phyloP scores from a whole-genome alignment of 148 eudicot genomes.

The Rhododendron mucronatum region DNA sequence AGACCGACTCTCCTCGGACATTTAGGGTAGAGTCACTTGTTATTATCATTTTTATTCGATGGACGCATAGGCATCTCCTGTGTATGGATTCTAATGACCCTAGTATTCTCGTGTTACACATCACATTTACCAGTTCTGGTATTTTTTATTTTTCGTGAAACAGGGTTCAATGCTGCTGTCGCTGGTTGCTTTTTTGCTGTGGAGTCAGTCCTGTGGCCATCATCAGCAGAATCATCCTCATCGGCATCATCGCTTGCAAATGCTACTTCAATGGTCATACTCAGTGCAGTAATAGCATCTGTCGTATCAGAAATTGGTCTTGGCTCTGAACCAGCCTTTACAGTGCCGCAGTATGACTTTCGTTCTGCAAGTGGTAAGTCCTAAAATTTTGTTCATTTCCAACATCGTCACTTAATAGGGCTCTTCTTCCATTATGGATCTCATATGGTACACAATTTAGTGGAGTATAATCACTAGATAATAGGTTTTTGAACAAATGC shows the following conservation, averaged over 20 bases:
- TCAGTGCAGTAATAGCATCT: slow-evolving; percentile 90
- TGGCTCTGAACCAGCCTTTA: slow-evolving; percentile 89
- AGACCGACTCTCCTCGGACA: neutral
- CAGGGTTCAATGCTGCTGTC: slow-evolving; percentile 97
- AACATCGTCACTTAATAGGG: neutral
- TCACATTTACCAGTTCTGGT: neutral
- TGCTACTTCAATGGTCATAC: slow-evolving; percentile 94
- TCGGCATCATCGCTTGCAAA: slow-evolving; percentile 44
- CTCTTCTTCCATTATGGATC: neutral
- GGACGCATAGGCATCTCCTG: neutral
- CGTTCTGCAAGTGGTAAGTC: slow-evolving; percentile 76
- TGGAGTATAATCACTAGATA: neutral
- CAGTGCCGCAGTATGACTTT: slow-evolving; percentile 81
- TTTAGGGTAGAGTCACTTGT: neutral
- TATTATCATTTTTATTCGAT: neutral
- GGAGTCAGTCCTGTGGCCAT: slow-evolving; percentile 93
- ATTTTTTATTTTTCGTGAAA: slow-evolving; percentile 9
- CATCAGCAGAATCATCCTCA: slow-evolving; percentile 60
- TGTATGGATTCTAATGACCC: neutral
- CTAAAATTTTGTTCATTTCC: neutral
- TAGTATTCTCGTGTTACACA: neutral
- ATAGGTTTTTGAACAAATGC: neutral
- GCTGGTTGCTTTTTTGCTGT: slow-evolving; percentile 96
- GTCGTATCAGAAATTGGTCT: slow-evolving; percentile 89
- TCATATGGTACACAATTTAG: neutral